phyloP scores from a whole-genome alignment of 2,329 filamentous ascomycete species.

The Trichoderma semiorbis region DNA sequence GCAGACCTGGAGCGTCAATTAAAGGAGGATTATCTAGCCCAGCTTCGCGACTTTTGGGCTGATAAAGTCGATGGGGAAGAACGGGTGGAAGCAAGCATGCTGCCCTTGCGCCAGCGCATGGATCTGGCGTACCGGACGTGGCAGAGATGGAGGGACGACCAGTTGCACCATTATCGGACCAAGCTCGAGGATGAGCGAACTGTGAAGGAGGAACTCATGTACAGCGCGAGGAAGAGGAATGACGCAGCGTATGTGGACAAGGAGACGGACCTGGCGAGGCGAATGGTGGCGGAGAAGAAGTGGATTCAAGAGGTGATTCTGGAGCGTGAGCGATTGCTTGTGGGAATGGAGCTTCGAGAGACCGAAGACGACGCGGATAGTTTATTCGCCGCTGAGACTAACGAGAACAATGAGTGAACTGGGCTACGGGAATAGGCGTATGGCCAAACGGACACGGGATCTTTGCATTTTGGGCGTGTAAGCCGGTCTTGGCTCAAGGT shows the following conservation, averaged over 20 bases:
- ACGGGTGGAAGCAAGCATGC: conserved; percentile 33
- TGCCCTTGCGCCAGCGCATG: conserved; percentile 38
- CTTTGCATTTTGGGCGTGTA: background rate
- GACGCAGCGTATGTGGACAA: conserved; percentile 29
- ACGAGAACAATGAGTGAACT: background rate
- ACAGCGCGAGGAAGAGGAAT: conserved; percentile 35
- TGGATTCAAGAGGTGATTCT: conserved; percentile 46
- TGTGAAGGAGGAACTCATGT: conserved; percentile 42
- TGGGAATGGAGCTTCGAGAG: conserved; percentile 41
- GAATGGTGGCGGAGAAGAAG: conserved; percentile 41
- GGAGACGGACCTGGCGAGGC: conserved; percentile 31
- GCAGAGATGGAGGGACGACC: conserved; percentile 39
- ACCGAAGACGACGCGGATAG: conserved; percentile 39
- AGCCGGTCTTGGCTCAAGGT: background rate
- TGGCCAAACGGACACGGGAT: background rate
- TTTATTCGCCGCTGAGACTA: conserved; percentile 26
- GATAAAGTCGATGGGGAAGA: conserved; percentile 32
- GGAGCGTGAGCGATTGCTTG: conserved; percentile 44
- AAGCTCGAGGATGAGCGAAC: conserved; percentile 38
- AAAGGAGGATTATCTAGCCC: conserved; percentile 42
- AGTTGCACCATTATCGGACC: conserved; percentile 37
- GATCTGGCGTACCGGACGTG: conserved; percentile 40
- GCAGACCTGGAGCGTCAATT: conserved; percentile 40
- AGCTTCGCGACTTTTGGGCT: conserved; percentile 39
- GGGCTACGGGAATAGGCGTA: background rate